Percentiles rank a stretch among this genome's conserved stretches.
Conservation (phyloP, 2,329 filamentous ascomycete species). For the Penicillium palitans region DNA sequence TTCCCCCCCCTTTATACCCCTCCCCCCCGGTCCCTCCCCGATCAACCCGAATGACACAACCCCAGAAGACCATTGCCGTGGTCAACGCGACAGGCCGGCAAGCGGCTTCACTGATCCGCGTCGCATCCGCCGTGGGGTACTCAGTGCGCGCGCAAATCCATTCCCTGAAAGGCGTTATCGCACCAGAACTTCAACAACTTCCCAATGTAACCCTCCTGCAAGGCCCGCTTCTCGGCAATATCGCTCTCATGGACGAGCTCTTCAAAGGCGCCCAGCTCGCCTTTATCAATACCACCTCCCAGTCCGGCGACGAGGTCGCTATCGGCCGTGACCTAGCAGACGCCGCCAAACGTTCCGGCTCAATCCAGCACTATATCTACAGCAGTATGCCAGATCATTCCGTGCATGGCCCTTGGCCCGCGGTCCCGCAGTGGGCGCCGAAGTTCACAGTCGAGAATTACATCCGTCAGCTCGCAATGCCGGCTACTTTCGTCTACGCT, state of each 20-base stretch:
- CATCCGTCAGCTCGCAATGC: constrained; percentile 75
- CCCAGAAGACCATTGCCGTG: constrained; percentile 80
- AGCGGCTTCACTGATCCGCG: constrained; percentile 90
- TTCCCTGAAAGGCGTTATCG: constrained; percentile 82
- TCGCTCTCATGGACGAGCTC: constrained; percentile 70
- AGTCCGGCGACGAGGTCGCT: constrained; percentile 81
- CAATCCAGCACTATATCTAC: constrained; percentile 88
- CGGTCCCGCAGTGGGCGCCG: constrained; percentile 83
- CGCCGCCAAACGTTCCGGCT: constrained; percentile 76
- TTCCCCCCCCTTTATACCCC: constrained; percentile 2
- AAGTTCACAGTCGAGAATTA: constrained; percentile 95
- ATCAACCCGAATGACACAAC: constrained; percentile 41
- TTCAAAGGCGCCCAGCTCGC: constrained; percentile 84
- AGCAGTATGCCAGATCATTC: constrained; percentile 96
- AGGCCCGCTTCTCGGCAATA: constrained; percentile 68
- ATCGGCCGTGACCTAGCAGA: constrained; percentile 88
- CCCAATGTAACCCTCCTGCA: constrained; percentile 76
- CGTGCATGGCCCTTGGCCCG: constrained; percentile 77
- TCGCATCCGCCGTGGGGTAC: constrained; percentile 91
- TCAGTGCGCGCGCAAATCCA: constrained; percentile 88
- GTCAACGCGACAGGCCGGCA: constrained; percentile 96
- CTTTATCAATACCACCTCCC: constrained; percentile 97
- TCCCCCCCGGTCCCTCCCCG: constrained; percentile 4
- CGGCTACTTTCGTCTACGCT: constrained; percentile 90
- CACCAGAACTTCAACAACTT: constrained; percentile 77